A percentile compares a stretch with the other conserved stretches of the same genome.
These are phyloP conservation scores for Yamadazyma oceani DNA, from an alignment of 1,139 yeast species.

Conservation along the genomic window DNA sequence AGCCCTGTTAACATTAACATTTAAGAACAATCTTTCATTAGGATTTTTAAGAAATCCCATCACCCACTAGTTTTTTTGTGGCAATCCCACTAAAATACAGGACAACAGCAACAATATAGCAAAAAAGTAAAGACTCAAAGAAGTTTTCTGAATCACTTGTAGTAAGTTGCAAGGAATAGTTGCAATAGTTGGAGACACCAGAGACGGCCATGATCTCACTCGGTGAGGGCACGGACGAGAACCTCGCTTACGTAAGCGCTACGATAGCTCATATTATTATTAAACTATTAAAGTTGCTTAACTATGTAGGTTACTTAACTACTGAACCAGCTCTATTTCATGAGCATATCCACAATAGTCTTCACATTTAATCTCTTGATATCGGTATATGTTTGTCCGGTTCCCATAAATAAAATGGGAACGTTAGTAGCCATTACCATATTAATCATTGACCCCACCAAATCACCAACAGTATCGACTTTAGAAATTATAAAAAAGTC, in stretches of 20 bases:
- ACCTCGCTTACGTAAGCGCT: no score
- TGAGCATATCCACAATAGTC: conserved; percentile 86
- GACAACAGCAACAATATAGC: no score
- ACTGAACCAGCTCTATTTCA: conserved; percentile 33
- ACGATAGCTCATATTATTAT: no score
- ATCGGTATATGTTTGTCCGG: conserved; percentile 97
- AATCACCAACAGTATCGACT: conserved; percentile 96
- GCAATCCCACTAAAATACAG: no score
- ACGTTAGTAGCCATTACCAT: conserved; percentile 97
- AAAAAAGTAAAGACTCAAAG: no score
- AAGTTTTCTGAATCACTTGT: no score
- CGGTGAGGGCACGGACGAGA: no score
- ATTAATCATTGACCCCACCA: conserved; percentile 95
- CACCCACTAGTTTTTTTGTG: no score
- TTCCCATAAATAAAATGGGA: conserved; percentile 93
- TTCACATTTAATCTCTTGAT: conserved; percentile 88
- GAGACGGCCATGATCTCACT: background rate
- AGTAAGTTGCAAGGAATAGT: no score
- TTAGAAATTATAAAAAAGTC: conserved; percentile 93
- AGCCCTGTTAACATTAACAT: conserved; percentile 39
- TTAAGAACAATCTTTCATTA: conserved; percentile 14
- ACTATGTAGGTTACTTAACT: no score
- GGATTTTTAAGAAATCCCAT: background rate
- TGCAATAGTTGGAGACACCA: no score
- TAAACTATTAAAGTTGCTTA: no score